phyloP scores from a whole-genome alignment of 345 rosid species.

The Sisymbrium altissimum region DNA sequence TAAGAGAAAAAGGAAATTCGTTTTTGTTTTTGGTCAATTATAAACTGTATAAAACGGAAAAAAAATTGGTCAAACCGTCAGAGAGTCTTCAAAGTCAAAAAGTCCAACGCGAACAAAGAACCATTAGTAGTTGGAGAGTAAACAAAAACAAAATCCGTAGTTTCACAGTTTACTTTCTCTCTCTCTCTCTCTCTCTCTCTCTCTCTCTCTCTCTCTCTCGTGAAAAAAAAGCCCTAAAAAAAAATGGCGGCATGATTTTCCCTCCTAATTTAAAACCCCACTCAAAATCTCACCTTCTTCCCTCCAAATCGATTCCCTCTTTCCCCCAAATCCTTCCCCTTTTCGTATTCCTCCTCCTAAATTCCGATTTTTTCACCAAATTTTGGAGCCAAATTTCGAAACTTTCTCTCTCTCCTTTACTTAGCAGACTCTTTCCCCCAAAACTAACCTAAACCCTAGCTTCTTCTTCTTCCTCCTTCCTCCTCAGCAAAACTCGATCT shows the following conservation, averaged over 20 bases:
- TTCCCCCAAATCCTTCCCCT: not conserved
- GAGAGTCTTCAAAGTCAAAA: too few species aligned
- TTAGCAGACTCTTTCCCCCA: not conserved
- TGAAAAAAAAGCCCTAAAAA: not conserved
- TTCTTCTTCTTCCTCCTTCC: not conserved
- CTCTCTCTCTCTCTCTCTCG: too few species aligned
- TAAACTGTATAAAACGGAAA: too few species aligned
- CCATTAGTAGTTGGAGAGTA: too few species aligned
- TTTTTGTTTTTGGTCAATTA: too few species aligned
- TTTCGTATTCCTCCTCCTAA: not conserved
- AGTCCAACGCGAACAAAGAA: too few species aligned
- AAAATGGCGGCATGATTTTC: conserved; percentile 33
- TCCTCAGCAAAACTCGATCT: not conserved
- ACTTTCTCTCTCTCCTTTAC: not conserved
- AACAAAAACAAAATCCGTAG: too few species aligned
- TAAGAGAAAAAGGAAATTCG: too few species aligned
- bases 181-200: too few species aligned
- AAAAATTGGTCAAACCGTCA: too few species aligned
- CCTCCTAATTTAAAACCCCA: conserved; percentile 29
- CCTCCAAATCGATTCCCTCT: conserved; percentile 22
- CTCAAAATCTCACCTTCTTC: not conserved
- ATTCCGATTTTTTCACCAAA: not conserved
- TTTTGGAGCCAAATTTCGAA: conserved; percentile 23
- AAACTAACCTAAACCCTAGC: conserved; percentile 14
- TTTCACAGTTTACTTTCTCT: too few species aligned